Conservation (phyloP, 2,329 filamentous ascomycete genomes). For the Epichloe uncinata region DNA sequence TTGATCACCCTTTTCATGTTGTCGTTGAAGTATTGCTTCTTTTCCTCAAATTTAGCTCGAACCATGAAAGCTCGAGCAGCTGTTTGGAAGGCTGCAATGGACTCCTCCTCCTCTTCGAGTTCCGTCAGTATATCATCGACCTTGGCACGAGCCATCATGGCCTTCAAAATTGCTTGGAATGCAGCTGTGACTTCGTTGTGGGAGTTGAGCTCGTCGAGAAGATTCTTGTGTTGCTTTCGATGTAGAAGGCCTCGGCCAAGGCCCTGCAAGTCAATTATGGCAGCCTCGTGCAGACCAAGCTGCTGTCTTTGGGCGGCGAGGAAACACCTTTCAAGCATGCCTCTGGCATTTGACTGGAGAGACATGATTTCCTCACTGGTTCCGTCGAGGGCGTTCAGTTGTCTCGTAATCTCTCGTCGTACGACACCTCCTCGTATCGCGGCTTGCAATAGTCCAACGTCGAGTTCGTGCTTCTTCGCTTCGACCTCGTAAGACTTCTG, state of each 20-base stretch:
- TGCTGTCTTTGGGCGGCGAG: conserved; percentile 36
- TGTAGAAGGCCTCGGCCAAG: conserved; percentile 51
- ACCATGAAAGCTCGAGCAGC: conserved; percentile 61
- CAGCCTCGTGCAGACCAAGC: conserved; percentile 42
- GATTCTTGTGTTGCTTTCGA: conserved; percentile 44
- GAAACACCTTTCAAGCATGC: conserved; percentile 43
- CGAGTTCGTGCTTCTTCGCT: conserved; percentile 28
- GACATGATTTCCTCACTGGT: conserved; percentile 33
- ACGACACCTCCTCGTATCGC: conserved; percentile 42
- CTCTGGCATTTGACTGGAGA: conserved; percentile 47
- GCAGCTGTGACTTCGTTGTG: conserved; percentile 53
- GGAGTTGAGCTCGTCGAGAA: conserved; percentile 57
- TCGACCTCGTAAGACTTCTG: conserved; percentile 33
- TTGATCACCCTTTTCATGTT: conserved; percentile 99
- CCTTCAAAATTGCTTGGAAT: conserved; percentile 65
- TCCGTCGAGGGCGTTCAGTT: conserved; percentile 33
- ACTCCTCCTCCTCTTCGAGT: conserved; percentile 72
- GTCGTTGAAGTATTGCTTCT: conserved; percentile 77
- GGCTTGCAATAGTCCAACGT: conserved; percentile 36
- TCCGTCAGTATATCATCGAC: conserved; percentile 63
- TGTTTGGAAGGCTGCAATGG: conserved; percentile 61
- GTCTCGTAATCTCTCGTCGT: conserved; percentile 33
- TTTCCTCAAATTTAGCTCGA: conserved; percentile 64
- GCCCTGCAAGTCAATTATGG: conserved; percentile 52
- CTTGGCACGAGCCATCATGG: conserved; percentile 62